Evolutionary conservation across 306 rosid species (phyloP).

Genomic region (Myrica gale): DNA sequence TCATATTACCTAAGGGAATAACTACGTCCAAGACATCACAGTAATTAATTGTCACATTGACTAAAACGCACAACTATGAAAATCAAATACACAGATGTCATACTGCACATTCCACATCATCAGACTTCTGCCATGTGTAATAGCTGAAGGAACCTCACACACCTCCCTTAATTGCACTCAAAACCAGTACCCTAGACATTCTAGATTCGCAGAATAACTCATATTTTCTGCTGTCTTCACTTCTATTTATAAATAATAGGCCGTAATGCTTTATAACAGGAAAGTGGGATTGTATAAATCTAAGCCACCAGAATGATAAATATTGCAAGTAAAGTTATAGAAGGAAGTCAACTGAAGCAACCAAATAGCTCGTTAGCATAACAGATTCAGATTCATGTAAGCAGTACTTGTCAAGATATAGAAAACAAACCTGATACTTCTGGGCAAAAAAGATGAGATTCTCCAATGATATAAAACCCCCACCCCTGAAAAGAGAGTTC

Average conservation of each 20-base stretch:
- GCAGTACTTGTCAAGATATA: background rate
- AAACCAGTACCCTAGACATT: background rate
- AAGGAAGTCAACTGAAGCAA: background rate
- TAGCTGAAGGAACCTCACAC: background rate
- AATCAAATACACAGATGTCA: background rate
- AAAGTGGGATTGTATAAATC: background rate
- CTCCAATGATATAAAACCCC: conserved; percentile 88
- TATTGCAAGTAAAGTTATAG: background rate
- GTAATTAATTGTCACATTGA: background rate
- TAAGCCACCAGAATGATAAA: background rate
- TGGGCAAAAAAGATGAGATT: conserved; percentile 85
- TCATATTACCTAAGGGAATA: too few relatives aligned
- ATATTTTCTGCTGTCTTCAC: background rate
- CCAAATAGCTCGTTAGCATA: background rate
- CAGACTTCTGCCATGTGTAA: background rate
- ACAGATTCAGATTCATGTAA: background rate
- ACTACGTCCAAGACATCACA: background rate
- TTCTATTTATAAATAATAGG: too few relatives aligned
- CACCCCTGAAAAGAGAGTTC: conserved; percentile 67
- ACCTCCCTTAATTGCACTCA: background rate
- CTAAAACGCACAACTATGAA: background rate
- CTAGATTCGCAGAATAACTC: background rate
- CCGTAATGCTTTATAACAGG: background rate
- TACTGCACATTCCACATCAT: background rate
- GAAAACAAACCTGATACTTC: conserved; percentile 73